A percentile compares a stretch with the other conserved stretches of the same genome.
These are phyloP conservation scores for Alternaria angustiovoidea DNA, from an alignment of 2,329 filamentous ascomycete species.

Conservation along the genomic window DNA sequence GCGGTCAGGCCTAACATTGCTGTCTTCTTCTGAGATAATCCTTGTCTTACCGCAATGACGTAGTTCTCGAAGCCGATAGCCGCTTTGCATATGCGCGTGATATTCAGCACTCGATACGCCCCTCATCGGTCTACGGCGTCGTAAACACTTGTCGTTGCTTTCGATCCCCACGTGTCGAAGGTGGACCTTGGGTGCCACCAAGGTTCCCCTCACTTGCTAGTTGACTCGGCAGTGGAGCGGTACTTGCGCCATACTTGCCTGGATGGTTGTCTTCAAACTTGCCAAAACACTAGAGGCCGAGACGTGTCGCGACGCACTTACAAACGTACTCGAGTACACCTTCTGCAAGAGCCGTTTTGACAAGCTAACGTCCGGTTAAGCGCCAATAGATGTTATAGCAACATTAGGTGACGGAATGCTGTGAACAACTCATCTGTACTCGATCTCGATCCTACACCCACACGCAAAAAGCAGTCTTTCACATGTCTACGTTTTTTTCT, in stretches of 20 bases:
- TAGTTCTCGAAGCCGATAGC: not conserved
- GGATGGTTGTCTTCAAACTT: not conserved
- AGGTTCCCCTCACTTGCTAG: not conserved
- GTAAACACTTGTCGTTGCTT: not conserved
- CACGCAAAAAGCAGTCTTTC: not conserved
- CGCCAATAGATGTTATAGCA: not conserved
- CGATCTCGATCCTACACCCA: not conserved
- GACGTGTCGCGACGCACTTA: not conserved
- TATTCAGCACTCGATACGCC: not conserved
- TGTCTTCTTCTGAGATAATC: not conserved
- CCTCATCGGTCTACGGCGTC: not conserved
- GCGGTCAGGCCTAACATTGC: not conserved
- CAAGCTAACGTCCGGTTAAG: not conserved
- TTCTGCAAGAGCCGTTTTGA: not conserved
- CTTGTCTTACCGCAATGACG: slow-evolving; percentile 6
- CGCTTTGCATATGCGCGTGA: not conserved
- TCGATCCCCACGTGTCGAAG: not conserved
- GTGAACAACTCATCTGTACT: not conserved
- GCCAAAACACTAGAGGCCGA: slow-evolving; percentile 1
- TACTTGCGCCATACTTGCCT: slow-evolving; percentile 10
- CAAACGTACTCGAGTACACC: not conserved
- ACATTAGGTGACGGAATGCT: not conserved
- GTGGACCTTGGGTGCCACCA: not conserved
- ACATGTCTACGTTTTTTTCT: not conserved
- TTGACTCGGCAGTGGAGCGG: not conserved